Base-by-base conservation (phyloP, 371 early-diverging fungal species). In the Choanephora cucurbitarum region DNA sequence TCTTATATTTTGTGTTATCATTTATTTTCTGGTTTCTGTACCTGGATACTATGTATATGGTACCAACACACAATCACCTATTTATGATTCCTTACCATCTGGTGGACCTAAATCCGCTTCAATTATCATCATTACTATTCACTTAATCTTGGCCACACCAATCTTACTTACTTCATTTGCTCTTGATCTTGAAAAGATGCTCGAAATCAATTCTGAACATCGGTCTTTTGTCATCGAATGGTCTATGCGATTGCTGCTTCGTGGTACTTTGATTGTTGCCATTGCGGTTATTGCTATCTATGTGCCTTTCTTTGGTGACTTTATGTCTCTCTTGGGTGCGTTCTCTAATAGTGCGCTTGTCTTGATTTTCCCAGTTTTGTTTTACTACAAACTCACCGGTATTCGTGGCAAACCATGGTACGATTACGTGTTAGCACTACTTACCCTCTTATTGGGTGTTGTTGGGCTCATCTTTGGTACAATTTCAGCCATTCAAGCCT, bases 11-110 rank as follows among this genome's bases (percentile, higher is more conserved):
- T 88, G 91, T 55, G 82, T 86, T 1, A 61, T 70, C 28, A 79
- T 96, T 49, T 94, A 96, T 64, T 60, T 91, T 45, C 49, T 89
- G 32, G 85, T 88, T 45, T 89, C 91, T 33, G 74, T 78, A 5
- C 82, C 90, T 22, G 93, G 92, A 6, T 96, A 96, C 52, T 84
- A 81, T 37, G 85, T 90, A 15, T 96, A 91, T 62, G 96, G 95
- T 24, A 68, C 76, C 41, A 33, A 48, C 14, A 84, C 86, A 22
- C 31, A 67, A 54, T 91, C 92, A 0, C 94, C 95, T 11, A 84
- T 94, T 24, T 85, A 91, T 55, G 60, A 77, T 45, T 89, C 81
- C 55, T 63, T 94, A 15, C 89, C 90, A 14, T 55, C 71, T 2
- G 88, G 87, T 5, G 63, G 78, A 14, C 63, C 85, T 7, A 80